Conservation (phyloP, 306 rosid genomes). For the Senna tora region DNA sequence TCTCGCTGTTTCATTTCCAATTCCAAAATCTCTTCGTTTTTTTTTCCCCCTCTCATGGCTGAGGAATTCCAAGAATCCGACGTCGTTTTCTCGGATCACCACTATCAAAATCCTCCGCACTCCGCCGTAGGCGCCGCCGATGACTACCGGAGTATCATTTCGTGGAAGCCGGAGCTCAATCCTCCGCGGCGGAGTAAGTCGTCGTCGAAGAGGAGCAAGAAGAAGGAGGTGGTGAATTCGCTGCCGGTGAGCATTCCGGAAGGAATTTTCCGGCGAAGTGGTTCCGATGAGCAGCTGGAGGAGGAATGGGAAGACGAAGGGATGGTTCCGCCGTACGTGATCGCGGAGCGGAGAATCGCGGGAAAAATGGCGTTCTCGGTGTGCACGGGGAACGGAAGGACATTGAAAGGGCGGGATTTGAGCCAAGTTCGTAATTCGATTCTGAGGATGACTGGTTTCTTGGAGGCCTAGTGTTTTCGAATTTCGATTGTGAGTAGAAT, state of each 20-base stretch:
- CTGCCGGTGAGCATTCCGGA: conserved; percentile 60
- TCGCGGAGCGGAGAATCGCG: conserved; percentile 47
- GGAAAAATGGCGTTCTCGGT: conserved; percentile 65
- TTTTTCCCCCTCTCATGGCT: conserved; percentile 33
- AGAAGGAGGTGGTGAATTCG: conserved; percentile 38
- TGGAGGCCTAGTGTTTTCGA: conserved; percentile 46
- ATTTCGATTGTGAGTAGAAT: no score
- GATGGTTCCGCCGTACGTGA: conserved; percentile 66
- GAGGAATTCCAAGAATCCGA: conserved; percentile 72
- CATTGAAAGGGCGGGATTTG: conserved; percentile 72
- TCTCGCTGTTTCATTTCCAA: conserved; percentile 24
- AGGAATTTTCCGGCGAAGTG: background rate
- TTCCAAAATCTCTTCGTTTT: background rate
- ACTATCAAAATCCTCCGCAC: background rate
- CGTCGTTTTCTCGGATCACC: conserved; percentile 51
- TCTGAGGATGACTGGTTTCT: conserved; percentile 76
- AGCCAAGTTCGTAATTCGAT: conserved; percentile 69
- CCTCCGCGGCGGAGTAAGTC: background rate
- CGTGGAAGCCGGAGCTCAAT: background rate
- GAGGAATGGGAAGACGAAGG: conserved; percentile 47
- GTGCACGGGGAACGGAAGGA: conserved; percentile 65
- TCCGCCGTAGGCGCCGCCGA: background rate
- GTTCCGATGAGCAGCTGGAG: conserved; percentile 31
- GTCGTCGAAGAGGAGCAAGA: background rate
- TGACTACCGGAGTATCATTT: conserved; percentile 18